Base-by-base conservation (phyloP, 106 monocot genomes). In the Vanilla planifolia region DNA sequence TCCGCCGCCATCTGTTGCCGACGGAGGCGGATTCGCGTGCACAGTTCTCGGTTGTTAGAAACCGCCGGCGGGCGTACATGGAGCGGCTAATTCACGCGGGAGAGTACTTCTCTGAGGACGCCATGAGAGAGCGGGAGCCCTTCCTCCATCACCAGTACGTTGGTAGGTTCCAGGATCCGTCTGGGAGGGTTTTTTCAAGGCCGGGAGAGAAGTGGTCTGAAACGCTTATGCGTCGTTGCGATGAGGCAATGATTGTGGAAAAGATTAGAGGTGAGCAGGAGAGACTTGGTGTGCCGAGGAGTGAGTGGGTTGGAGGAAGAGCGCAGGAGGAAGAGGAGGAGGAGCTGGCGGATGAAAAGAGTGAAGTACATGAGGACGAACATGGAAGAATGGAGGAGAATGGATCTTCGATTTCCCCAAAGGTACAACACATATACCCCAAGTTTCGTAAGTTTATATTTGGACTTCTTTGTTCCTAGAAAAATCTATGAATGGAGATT, bases 181-280 rank as follows among this genome's bases (percentile, higher is more conserved):
- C 33, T 10, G 88, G 88, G 8, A 81, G 91, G 75, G 70, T 55
- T 19, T 79, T 88, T 71, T 65, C 81, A 3, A 43, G 91, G 48
- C 96, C 96, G 2, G 91, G 96, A 45, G 91, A 98, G 75, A 60
- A 70, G 64, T 98, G 87, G 91, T 98, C 84, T 0, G 91, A 98
- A 59, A 98, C 96, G 30, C 70, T 98, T 47, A 77, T 98, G 91
- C 61, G 96, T 33, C 66, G 81, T 32, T 76, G 81, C 0, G 96
- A 98, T 56, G 96, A 98, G 76, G 74, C 72, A 1, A 53, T 69
- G 55, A 32, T 98, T 19, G 57, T 82, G 36, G 71, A 75, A 62
- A 91, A 85, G 67, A 91, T 98, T 22, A 69, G 91, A 37, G 74
- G 64, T 21, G 96, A 98, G 77, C 91, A 98, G 62, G 51, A 73